A percentile compares a stretch with the other conserved stretches of the same genome.
phyloP scores from a whole-genome alignment of 257 asterid genomes.

The Nemophila menziesii region DNA sequence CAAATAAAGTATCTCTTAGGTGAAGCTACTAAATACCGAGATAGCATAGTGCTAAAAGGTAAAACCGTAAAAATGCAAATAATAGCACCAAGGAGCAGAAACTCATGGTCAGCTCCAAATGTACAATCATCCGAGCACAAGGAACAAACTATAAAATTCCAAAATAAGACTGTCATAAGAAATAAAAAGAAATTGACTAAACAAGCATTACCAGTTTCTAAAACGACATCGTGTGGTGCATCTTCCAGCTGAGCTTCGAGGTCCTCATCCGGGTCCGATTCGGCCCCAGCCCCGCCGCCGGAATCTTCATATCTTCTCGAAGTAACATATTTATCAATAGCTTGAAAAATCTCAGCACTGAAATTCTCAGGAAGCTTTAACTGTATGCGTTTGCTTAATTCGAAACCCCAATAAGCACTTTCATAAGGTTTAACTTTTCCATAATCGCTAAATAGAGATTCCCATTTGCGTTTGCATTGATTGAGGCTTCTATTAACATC shows the following conservation, averaged over 20 bases:
- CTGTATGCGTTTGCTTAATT: slow-evolving; percentile 10
- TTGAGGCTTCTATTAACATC: slow-evolving; percentile 56
- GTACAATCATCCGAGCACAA: too few species aligned
- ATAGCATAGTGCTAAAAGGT: too few species aligned
- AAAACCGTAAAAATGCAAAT: too few species aligned
- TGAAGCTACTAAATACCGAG: too few species aligned
- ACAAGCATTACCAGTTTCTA: slow-evolving; percentile 30
- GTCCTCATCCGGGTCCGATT: slow-evolving; percentile 37
- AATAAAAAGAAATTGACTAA: neutral
- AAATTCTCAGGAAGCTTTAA: slow-evolving; percentile 24
- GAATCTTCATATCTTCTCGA: slow-evolving; percentile 14
- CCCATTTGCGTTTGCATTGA: slow-evolving; percentile 81
- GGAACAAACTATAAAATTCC: too few species aligned
- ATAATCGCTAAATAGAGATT: slow-evolving; percentile 34
- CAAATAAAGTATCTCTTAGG: neutral
- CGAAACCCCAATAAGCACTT: slow-evolving; percentile 22
- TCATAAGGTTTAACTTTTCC: slow-evolving; percentile 25
- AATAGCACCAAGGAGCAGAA: too few species aligned
- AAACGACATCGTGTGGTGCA: slow-evolving; percentile 17
- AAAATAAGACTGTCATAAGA: too few species aligned
- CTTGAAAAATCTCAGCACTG: slow-evolving; percentile 36
- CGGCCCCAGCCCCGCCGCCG: slow-evolving; percentile 18
- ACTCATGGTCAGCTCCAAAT: too few species aligned
- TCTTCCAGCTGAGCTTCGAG: slow-evolving; percentile 36
- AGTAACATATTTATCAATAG: slow-evolving; percentile 33